Evolutionary conservation across 2,329 filamentous ascomycete genomes (phyloP), one percentile per base, ranked within the genome.

Genomic region (Phoma herbarum): DNA sequence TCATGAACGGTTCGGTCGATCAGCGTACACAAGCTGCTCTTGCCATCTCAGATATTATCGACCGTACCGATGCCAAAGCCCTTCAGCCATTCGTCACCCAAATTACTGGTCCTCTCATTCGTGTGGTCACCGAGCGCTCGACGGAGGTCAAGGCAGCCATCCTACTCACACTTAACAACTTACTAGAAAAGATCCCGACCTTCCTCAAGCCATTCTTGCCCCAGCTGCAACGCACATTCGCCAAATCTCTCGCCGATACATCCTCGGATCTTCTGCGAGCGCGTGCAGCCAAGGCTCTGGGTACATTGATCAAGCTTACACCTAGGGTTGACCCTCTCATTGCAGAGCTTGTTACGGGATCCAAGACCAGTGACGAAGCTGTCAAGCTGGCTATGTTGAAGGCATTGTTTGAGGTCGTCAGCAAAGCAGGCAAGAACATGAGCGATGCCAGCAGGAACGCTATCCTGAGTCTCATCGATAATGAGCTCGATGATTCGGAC

Each of bases 381-480:
- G 95, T 99, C 64, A 91, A 88, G 78, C 95, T 90, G 65, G 95
- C 95, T 26, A 99, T 99, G 95, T 85, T 99, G 70, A 97, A 96
- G 82, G 95, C 95, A 3, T 80, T 99, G 44, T 97, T 96, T 74
- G 94, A 98, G 74, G 95, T 99, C 28, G 90, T 99, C 60, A 94
- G 92, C 82, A 97, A 97, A 79, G 94, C 93, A 18, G 95, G 95
- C 53, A 84, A 85, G 57, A 97, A 94, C 78, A 99, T 99, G 95
- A 93, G 91, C 69, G 95, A 98, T 70, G 82, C 88, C 22, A 97
- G 94, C 46, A 88, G 93, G 54, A 86, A 88, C 60, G 88, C 93
- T n/a, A 92, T 99, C 25, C 82, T 99, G 47, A 86, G 87, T 42
- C 83, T 99, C 47, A 97, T 99, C 71, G 95, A 98, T 75, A 88